Base-by-base conservation (phyloP, 2,329 filamentous ascomycete species). In the Saccharata proteae region DNA sequence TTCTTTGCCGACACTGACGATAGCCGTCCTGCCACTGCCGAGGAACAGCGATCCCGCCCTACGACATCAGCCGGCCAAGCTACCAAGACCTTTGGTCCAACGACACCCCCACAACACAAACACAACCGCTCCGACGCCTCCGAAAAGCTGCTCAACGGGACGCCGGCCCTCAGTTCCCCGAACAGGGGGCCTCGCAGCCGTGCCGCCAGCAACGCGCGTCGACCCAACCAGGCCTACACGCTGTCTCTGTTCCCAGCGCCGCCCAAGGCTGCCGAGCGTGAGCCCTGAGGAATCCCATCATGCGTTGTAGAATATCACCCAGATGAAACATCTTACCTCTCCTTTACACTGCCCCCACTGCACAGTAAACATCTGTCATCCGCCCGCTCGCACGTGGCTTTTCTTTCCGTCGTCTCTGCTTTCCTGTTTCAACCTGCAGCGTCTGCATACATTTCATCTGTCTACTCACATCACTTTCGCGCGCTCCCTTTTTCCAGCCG, bases 191-290 rank as follows among this genome's bases (percentile, higher is more conserved):
- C 8, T 19, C 15, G 16, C 9, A 19, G n/a, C 16, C 11, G 14
- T 15, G 14, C 22, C 15, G n/a, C 10, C 11, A n/a, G 12, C 16
- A n/a, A n/a, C 6, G 26, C 25, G 16, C 28, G 33, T 19, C 15
- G 31, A 20, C 13, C 22, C 12, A 35, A 29, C 33, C 30, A 35
- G 24, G n/a, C 33, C 3, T 26, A 35, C 23, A 35, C 33, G 10
- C 38, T 57, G 11, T 51, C 46, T 26, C 44, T 57, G 15, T 57
- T 57, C 21, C 53, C 53, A 3, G 36, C 44, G 26, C 51, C 53
- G 29, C 49, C 44, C 10, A 49, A 39, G 29, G 26, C n/a, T n/a
- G n/a, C n/a, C n/a, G n/a, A n/a, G n/a, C n/a, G n/a, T n/a, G n/a
- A n/a, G n/a, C n/a, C n/a, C n/a, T n/a, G n/a, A n/a, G n/a, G n/a